A percentile compares a stretch with the other conserved stretches of the same genome.
phyloP scores from a whole-genome alignment of 331 rosid genomes.

The Acacia concinna region DNA sequence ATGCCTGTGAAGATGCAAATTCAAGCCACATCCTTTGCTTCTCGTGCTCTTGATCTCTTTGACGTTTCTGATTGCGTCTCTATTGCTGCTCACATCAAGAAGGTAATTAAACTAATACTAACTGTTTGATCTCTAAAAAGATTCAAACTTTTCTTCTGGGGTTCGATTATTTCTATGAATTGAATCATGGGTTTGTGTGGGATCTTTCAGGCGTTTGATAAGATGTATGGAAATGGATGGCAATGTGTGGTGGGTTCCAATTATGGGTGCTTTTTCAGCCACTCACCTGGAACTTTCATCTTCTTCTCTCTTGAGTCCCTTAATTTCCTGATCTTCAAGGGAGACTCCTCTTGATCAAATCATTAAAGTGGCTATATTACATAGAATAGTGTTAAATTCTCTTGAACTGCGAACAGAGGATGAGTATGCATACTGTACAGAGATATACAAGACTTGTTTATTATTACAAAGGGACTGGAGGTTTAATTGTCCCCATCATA shows the following conservation, averaged over 20 bases:
- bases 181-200: neutral
- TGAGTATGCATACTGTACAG: neutral
- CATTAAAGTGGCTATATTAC: neutral
- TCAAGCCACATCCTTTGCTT: conserved; percentile 81
- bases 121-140: neutral
- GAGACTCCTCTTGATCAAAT: conserved; percentile 20
- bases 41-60: conserved; percentile 68
- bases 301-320: conserved; percentile 70
- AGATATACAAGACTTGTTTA: neutral
- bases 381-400: neutral
- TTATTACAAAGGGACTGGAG: neutral
- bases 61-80: conserved; percentile 64
- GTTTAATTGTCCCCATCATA: conserved; percentile 30
- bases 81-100: conserved; percentile 65
- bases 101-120: conserved; percentile 38
- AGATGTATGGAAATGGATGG: conserved; percentile 69
- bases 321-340: conserved; percentile 66
- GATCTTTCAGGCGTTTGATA: conserved; percentile 61
- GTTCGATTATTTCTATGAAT: neutral
- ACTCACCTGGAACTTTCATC: conserved; percentile 62
- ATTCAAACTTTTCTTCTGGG: neutral
- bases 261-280: conserved; percentile 73
- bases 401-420: neutral
- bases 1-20: conserved; percentile 69
- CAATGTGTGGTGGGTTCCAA: conserved; percentile 78